phyloP scores from a whole-genome alignment of 306 rosid species.

The Quercus suber region DNA sequence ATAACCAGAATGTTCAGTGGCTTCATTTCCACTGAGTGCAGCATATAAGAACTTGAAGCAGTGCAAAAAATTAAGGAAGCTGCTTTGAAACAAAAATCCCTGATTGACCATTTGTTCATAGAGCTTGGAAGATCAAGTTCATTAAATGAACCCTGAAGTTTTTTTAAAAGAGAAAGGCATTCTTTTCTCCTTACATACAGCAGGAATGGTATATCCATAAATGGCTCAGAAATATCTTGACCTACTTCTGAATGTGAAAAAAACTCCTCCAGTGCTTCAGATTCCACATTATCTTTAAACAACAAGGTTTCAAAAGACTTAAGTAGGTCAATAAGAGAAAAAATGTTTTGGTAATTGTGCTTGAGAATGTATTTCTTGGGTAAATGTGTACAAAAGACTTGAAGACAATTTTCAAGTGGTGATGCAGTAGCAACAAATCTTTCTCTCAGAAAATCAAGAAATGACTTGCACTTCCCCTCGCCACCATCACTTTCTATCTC shows the following conservation, averaged over 20 bases:
- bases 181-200: constrained; percentile 33
- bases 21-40: constrained; percentile 37
- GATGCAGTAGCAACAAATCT: constrained; percentile 33
- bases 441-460: constrained; percentile 51
- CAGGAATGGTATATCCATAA: neutral
- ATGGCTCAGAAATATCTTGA: constrained; percentile 16
- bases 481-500: constrained; percentile 20
- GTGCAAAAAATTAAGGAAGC: constrained; percentile 69
- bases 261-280: constrained; percentile 37
- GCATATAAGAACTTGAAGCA: constrained; percentile 59
- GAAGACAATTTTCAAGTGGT: constrained; percentile 37
- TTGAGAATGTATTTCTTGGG: constrained; percentile 41
- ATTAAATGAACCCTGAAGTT: constrained; percentile 39
- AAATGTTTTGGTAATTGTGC: constrained; percentile 30
- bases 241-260: constrained; percentile 25
- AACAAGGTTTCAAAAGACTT: constrained; percentile 38
- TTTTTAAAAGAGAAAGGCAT: constrained; percentile 42
- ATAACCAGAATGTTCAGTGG: constrained; percentile 54
- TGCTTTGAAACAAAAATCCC: constrained; percentile 48
- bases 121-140: constrained; percentile 42
- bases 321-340: constrained; percentile 21
- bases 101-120: constrained; percentile 10
- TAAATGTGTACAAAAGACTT: constrained; percentile 49
- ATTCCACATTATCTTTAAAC: constrained; percentile 28
- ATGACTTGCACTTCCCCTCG: constrained; percentile 28